phyloP scores from a whole-genome alignment of 2,329 filamentous ascomycete genomes.

The Camillea tinctor region DNA sequence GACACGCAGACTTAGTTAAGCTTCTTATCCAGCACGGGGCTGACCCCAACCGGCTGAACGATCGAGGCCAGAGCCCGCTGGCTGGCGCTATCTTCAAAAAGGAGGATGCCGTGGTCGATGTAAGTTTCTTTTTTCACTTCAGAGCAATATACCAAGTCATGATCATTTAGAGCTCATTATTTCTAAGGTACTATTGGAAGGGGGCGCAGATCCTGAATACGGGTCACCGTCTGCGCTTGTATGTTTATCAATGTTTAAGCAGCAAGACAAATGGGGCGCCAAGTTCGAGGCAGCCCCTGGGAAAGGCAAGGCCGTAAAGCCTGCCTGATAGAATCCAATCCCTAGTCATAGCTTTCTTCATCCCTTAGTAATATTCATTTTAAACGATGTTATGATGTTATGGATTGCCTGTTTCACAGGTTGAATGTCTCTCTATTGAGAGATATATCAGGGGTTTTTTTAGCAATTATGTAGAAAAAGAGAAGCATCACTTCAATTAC shows the following conservation, averaged over 20 bases:
- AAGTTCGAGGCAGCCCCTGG: slow-evolving; percentile 51
- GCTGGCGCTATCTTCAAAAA: slow-evolving; percentile 74
- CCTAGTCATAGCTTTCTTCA: background rate
- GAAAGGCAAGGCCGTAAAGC: slow-evolving; percentile 40
- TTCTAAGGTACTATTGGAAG: slow-evolving; percentile 46
- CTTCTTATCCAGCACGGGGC: slow-evolving; percentile 62
- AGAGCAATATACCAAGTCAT: background rate
- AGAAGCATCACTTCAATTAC: too few relatives aligned
- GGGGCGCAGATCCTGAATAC: slow-evolving; percentile 54
- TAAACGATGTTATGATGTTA: background rate
- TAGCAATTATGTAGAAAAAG: too few relatives aligned
- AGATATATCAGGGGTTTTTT: too few relatives aligned
- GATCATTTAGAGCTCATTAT: background rate
- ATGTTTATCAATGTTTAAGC: slow-evolving; percentile 52
- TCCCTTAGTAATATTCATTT: background rate
- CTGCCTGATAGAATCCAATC: background rate
- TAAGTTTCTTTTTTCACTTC: slow-evolving; percentile 21
- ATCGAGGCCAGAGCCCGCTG: slow-evolving; percentile 65
- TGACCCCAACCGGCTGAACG: slow-evolving; percentile 67
- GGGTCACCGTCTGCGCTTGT: slow-evolving; percentile 49
- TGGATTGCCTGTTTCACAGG: too few relatives aligned
- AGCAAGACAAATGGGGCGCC: slow-evolving; percentile 48
- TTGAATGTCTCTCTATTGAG: too few relatives aligned
- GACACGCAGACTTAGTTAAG: slow-evolving; percentile 58
- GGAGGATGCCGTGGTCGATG: slow-evolving; percentile 62